Evolutionary conservation across 352 stramenopile genomes (phyloP), one percentile per base, ranked within the genome.

Genomic region (Globisporangium yorkense): DNA sequence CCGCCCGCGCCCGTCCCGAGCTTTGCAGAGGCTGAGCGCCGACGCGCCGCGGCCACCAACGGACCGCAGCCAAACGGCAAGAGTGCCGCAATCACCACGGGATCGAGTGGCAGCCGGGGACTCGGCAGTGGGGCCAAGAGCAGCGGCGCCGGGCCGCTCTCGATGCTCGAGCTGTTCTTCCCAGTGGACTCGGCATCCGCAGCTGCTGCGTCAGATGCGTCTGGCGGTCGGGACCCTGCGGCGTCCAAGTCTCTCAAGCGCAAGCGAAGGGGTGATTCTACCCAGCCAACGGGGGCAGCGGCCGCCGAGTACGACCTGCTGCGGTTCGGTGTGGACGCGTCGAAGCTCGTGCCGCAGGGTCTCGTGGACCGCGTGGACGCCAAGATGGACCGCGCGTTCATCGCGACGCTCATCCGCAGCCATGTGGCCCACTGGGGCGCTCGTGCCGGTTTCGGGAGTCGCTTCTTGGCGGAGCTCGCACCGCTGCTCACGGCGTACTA

Each of bases 311-410:
- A 88, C 40, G 79, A 89, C 57, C 56, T 87, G 57, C 59, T 88
- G 33, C 54, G 75, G 2, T 91, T 89, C 62, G 77, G 78, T n/a
- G 79, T 93, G 6, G 81, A 93, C 55, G 63, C 66, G 29, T 67
- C 77, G 45, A 91, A 90, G 56, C 70, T 95, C 18, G 80, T 95
- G 12, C 86, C 86, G 0, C 84, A 92, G 40, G 86, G 86, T 15
- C 80, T 95, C 29, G 84, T 92, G 2, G 84, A 95, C 49, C 78
- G 79, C n/a, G 80, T 95, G 27, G 86, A 95, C 54, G 62, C 65
- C 1, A 70, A 78, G 56, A 75, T 92, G 59, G 77, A 68, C 43
- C 72, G 67, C 48, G 56, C 66, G n/a, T 74, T 85, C 27, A 64
- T 87, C 12, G 51, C 55, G 2, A 68, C 66, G 43, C 61, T 92